Percentiles rank a stretch among this genome's conserved stretches.
Evolutionary conservation across 2,329 filamentous ascomycete genomes (phyloP).

Genomic region (Colletotrichum orchidophilum): DNA sequence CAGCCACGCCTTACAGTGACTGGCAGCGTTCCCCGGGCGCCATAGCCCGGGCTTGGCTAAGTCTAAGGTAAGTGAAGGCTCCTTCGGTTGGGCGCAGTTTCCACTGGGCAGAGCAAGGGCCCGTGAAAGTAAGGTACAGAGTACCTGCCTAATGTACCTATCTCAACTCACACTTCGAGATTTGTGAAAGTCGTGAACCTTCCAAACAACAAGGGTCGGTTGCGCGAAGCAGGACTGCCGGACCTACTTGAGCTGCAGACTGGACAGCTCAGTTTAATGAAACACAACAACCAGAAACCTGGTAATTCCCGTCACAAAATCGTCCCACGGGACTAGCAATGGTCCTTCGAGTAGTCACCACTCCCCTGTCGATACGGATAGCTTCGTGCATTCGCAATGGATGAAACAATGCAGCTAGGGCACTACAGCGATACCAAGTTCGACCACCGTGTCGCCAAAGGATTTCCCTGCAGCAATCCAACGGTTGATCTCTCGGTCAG

Average conservation of each 20-base stretch:
- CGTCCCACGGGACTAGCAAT: conserved; percentile 5
- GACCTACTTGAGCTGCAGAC: background rate
- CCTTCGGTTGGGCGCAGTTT: background rate
- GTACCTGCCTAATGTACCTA: background rate
- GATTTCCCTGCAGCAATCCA: conserved; percentile 79
- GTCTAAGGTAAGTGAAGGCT: no score
- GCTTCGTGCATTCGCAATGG: conserved; percentile 32
- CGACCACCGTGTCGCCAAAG: conserved; percentile 61
- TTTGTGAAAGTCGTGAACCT: conserved; percentile 1
- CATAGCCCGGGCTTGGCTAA: background rate
- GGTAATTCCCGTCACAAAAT: background rate
- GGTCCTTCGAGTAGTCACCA: background rate
- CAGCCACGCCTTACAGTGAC: background rate
- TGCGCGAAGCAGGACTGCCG: background rate
- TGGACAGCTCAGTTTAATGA: background rate
- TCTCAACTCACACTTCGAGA: background rate
- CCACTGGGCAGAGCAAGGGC: background rate
- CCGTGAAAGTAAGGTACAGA: background rate
- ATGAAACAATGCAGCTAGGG: conserved; percentile 48
- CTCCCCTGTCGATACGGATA: conserved; percentile 22
- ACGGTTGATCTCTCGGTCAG: conserved; percentile 85
- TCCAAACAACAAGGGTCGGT: background rate
- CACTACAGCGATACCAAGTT: conserved; percentile 67
- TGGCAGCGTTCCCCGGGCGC: background rate
- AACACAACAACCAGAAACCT: background rate